These are phyloP conservation scores for Murraya paniculata DNA, from an alignment of 345 rosid species.

Conservation along the genomic window DNA sequence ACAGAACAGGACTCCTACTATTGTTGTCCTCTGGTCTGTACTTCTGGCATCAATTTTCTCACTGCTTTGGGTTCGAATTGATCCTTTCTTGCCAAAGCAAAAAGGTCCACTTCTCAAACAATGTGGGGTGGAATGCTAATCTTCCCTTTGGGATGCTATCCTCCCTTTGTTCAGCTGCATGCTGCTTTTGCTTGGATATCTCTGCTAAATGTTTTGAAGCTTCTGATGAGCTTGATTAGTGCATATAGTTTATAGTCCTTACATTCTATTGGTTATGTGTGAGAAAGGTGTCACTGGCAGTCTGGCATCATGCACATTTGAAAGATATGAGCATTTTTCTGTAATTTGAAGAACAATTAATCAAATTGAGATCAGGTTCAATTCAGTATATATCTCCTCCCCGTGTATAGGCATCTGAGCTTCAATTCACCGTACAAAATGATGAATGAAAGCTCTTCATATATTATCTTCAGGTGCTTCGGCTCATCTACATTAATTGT, in stretches of 20 bases:
- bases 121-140: constrained; percentile 88
- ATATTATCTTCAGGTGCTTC: background rate
- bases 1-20: constrained; percentile 94
- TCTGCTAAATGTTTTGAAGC: background rate
- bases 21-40: constrained; percentile 83
- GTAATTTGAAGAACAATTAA: background rate
- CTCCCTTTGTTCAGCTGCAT: background rate
- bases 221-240: constrained; percentile 11
- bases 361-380: background rate
- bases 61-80: constrained; percentile 89
- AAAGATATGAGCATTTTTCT: background rate
- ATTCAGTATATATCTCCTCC: background rate
- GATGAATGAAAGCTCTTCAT: background rate
- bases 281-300: background rate
- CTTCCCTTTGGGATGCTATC: background rate
- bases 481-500: background rate
- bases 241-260: constrained; percentile 3
- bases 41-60: constrained; percentile 94
- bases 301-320: constrained; percentile 8
- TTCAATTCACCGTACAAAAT: background rate
- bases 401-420: background rate
- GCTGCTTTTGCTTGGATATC: constrained; percentile 3
- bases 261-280: background rate
- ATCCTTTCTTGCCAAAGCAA: constrained; percentile 91
- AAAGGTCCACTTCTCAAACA: constrained; percentile 86